Conservation (phyloP, 2,329 filamentous ascomycete species). For the Ceratocystis papillata region DNA sequence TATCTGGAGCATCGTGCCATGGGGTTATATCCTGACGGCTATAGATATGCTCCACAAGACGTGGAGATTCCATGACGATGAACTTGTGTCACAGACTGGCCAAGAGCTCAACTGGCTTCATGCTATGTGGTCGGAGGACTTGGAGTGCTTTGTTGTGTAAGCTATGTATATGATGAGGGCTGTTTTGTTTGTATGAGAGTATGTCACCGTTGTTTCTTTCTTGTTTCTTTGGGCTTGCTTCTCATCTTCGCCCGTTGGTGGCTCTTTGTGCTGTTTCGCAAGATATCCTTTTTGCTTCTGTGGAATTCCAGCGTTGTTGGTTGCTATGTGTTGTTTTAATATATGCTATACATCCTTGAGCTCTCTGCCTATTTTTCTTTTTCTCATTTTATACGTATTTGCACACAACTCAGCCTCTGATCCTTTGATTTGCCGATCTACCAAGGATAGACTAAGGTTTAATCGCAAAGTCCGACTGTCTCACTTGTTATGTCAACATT, state of each 20-base stretch:
- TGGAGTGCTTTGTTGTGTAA: conserved; percentile 40
- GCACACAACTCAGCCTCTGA: too few relatives aligned
- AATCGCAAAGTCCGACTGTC: background rate
- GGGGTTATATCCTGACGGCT: conserved; percentile 42
- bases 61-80: conserved; percentile 37
- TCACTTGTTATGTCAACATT: background rate
- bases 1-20: conserved; percentile 39
- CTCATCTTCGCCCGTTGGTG: background rate
- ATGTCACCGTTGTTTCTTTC: background rate
- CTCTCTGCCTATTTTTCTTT: too few relatives aligned
- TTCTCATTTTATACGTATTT: too few relatives aligned
- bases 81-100: conserved; percentile 21
- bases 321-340: background rate
- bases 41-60: conserved; percentile 41
- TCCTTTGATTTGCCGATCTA: too few relatives aligned
- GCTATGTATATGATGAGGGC: too few relatives aligned
- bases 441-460: too few relatives aligned
- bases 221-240: background rate
- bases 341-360: background rate
- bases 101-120: conserved; percentile 35
- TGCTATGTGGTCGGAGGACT: conserved; percentile 36
- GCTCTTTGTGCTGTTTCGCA: conserved; percentile 7
- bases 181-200: background rate
- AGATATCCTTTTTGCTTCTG: conserved; percentile 10
- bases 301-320: background rate